Conservation (phyloP, 768 basidiomycete genomes). For the Calvatia gigantea region DNA sequence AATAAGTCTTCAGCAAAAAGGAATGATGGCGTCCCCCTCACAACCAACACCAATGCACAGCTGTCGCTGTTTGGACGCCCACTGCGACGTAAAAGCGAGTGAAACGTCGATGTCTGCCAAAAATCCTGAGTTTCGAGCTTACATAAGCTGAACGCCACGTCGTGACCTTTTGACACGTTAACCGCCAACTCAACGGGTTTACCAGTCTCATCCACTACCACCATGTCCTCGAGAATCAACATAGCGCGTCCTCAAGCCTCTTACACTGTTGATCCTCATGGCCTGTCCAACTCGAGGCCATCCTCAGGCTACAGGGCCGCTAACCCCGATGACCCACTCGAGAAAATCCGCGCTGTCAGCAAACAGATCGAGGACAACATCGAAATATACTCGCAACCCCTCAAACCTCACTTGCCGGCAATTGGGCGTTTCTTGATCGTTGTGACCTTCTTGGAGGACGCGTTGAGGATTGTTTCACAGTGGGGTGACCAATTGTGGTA, state of each 20-base stretch:
- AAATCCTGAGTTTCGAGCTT: slow-evolving; percentile 17
- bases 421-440: slow-evolving; percentile 97
- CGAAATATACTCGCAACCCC: slow-evolving; percentile 89
- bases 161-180: slow-evolving; percentile 45
- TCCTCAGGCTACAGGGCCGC: slow-evolving; percentile 76
- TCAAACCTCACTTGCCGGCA: slow-evolving; percentile 91
- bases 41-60: not conserved
- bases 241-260: slow-evolving; percentile 69
- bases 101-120: not conserved
- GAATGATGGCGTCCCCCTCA: not conserved
- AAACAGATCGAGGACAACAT: slow-evolving; percentile 87
- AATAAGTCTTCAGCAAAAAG: not conserved
- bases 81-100: not conserved
- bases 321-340: slow-evolving; percentile 78
- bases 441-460: slow-evolving; percentile 97
- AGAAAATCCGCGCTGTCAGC: slow-evolving; percentile 67
- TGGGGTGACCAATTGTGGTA: slow-evolving; percentile 99
- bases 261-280: slow-evolving; percentile 74
- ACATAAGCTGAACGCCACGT: slow-evolving; percentile 44
- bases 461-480: slow-evolving; percentile 88
- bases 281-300: slow-evolving; percentile 68
- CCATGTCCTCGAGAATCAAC: slow-evolving; percentile 81
- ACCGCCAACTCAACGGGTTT: slow-evolving; percentile 17
- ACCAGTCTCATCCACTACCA: slow-evolving; percentile 24
- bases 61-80: not conserved